A percentile compares a stretch with the other conserved stretches of the same genome.
Conservation (phyloP, 2,329 filamentous ascomycete genomes). For the Clarireedia monteithiana region DNA sequence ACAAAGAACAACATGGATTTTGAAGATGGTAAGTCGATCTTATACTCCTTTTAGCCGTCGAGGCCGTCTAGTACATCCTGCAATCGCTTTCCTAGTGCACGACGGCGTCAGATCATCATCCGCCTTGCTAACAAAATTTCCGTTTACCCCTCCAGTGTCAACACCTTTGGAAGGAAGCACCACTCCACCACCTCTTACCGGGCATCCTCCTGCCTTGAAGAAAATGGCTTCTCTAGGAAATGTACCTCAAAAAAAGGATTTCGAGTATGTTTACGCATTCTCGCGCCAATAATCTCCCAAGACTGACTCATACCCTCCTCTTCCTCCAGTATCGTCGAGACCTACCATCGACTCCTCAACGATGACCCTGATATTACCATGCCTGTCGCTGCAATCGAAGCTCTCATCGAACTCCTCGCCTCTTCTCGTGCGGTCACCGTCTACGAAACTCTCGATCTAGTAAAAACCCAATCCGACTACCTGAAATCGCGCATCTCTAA, state of each 20-base stretch:
- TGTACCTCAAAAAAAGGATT: slow-evolving; percentile 17
- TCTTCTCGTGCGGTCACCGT: slow-evolving; percentile 76
- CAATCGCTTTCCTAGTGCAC: not conserved
- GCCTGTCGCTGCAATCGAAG: slow-evolving; percentile 90
- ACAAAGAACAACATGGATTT: not conserved
- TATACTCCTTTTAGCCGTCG: not conserved
- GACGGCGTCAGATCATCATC: not conserved
- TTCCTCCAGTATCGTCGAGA: slow-evolving; percentile 45
- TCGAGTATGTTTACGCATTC: slow-evolving; percentile 21
- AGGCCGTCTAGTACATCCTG: too few relatives aligned
- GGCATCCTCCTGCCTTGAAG: slow-evolving; percentile 22
- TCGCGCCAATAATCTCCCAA: not conserved
- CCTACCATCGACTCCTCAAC: slow-evolving; percentile 55
- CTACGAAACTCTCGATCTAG: slow-evolving; percentile 84
- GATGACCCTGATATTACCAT: slow-evolving; percentile 83
- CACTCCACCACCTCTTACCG: slow-evolving; percentile 24
- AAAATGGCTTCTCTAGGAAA: slow-evolving; percentile 27
- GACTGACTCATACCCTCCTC: slow-evolving; percentile 17
- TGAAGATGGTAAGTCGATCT: slow-evolving; percentile 1
- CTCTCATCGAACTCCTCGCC: slow-evolving; percentile 78
- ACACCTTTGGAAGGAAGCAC: slow-evolving; percentile 23
- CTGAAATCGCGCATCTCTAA: slow-evolving; percentile 77
- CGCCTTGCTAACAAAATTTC: slow-evolving; percentile 15
- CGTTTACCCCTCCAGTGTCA: slow-evolving; percentile 7
- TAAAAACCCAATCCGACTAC: slow-evolving; percentile 67